Evolutionary conservation across 495 filamentous ascomycete genomes (phyloP).

Genomic region (Hyaloscypha variabilis): DNA sequence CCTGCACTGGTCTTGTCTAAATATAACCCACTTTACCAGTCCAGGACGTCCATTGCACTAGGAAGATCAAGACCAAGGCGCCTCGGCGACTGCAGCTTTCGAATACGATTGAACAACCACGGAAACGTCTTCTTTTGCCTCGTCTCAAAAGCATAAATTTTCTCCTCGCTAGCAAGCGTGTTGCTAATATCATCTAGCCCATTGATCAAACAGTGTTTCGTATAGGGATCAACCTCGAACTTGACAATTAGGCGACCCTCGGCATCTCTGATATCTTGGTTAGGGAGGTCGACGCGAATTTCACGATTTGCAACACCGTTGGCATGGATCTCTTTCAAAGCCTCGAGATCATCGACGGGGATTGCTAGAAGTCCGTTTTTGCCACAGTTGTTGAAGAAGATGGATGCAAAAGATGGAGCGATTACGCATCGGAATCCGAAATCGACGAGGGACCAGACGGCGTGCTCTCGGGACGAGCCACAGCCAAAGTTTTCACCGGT

Average conservation of each 20-base stretch:
- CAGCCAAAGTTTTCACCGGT: conserved; percentile 97
- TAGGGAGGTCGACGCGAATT: conserved; percentile 87
- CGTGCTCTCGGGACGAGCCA: conserved; percentile 91
- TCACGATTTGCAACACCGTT: conserved; percentile 84
- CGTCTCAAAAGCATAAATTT: conserved; percentile 83
- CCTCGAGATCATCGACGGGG: conserved; percentile 65
- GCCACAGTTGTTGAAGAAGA: conserved; percentile 99
- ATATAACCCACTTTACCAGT: too few relatives aligned
- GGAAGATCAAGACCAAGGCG: too few relatives aligned
- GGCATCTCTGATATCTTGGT: conserved; percentile 79
- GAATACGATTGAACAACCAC: too few relatives aligned
- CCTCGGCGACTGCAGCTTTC: too few relatives aligned
- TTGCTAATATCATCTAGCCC: conserved; percentile 96
- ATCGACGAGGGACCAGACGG: conserved; percentile 94
- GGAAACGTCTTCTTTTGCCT: conserved; percentile 77
- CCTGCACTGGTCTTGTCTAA: too few relatives aligned
- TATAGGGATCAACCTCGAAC: conserved; percentile 90
- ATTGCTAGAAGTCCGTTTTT: conserved; percentile 99
- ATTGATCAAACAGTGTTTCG: conserved; percentile 92
- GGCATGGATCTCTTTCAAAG: conserved; percentile 69
- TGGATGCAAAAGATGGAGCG: conserved; percentile 90
- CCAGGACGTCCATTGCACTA: too few relatives aligned
- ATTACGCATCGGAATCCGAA: conserved; percentile 95
- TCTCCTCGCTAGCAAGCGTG: conserved; percentile 87
- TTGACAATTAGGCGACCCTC: conserved; percentile 68